A percentile compares a stretch with the other conserved stretches of the same genome.
These are phyloP conservation scores for Xylaria nigripes DNA, from an alignment of 495 filamentous ascomycete species.

Conservation along the genomic window DNA sequence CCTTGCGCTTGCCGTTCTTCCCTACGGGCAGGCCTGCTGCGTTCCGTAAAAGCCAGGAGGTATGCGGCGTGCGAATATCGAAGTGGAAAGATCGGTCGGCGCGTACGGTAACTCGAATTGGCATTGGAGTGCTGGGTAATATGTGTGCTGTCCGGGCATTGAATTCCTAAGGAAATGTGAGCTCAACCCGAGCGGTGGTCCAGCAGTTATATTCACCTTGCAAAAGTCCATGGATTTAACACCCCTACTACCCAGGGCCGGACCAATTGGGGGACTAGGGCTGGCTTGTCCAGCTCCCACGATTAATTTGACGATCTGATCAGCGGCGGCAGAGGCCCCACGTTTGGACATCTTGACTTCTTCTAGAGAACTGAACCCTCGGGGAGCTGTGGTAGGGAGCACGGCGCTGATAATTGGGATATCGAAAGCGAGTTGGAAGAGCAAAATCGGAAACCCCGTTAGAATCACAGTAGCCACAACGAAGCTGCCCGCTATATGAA, in stretches of 20 bases:
- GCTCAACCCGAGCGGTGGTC: neutral
- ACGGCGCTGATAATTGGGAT: neutral
- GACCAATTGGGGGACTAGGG: conserved; percentile 95
- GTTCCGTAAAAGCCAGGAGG: conserved; percentile 76
- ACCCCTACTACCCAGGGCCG: conserved; percentile 92
- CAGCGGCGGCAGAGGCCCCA: conserved; percentile 45
- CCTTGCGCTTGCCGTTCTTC: conserved; percentile 70
- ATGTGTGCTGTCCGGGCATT: conserved; percentile 91
- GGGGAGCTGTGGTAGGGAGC: neutral
- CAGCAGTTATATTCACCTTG: conserved; percentile 57
- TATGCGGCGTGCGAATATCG: conserved; percentile 85
- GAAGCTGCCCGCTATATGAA: too few species aligned
- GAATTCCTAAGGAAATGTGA: conserved; percentile 63
- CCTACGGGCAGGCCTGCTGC: conserved; percentile 66
- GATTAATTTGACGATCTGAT: conserved; percentile 94
- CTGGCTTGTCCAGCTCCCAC: conserved; percentile 95
- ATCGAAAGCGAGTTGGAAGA: neutral
- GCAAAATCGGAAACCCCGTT: neutral
- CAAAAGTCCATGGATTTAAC: conserved; percentile 99
- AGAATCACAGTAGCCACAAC: conserved; percentile 4
- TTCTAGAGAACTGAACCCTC: neutral
- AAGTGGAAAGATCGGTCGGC: conserved; percentile 91
- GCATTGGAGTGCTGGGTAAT: conserved; percentile 74
- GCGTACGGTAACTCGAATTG: conserved; percentile 81
- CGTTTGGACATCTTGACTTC: conserved; percentile 65